Evolutionary conservation across 1,139 yeast species (phyloP), one percentile per base, ranked within the genome.

Genomic region (Lodderomyces theae): DNA sequence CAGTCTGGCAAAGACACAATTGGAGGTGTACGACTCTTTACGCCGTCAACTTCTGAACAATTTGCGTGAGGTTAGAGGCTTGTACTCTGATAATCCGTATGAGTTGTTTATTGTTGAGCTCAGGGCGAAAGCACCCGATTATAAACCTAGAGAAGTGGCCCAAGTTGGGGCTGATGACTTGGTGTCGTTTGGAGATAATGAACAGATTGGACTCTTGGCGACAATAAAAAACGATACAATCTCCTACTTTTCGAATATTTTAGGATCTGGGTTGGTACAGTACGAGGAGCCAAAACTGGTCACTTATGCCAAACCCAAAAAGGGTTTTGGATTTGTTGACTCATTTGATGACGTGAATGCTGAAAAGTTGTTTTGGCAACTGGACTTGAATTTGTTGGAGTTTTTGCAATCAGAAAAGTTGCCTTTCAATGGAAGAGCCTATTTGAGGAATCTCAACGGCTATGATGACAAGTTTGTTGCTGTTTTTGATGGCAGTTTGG

Each of bases 311-410:
- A 58, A 53, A 32, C 72, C 73, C 1, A 47, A 42, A 16, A 52
- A 49, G 28, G 77, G 77, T 0, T 70, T 69, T 50, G 77, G 77
- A 0, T 71, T 56, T 45, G 45, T 68, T 15, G 69, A 64, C 30
- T 49, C 49, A 6, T 55, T 50, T 9, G 51, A 39, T 25, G 29
- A 32, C 8, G 22, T 24, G 9, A 42, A 41, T 18, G 37, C 39
- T 4, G 43, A 41, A 22, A 34, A 34, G 28, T 5, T 36, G 11
- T 50, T 50, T 35, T 47, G 55, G 52, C 37, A 43, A n/a, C 35
- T 40, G 13, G 51, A 54, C 25, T 45, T 53, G 17, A 18, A 44
- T 6, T 35, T 38, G 4, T 47, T 55, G 42, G 49, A 49, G 35
- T 32, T 41, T 18, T 40, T 57, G 18, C 47, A 49, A 15, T 39